Base-by-base conservation (phyloP, 208 protist genomes). In the Wallacemonas rigidus region DNA sequence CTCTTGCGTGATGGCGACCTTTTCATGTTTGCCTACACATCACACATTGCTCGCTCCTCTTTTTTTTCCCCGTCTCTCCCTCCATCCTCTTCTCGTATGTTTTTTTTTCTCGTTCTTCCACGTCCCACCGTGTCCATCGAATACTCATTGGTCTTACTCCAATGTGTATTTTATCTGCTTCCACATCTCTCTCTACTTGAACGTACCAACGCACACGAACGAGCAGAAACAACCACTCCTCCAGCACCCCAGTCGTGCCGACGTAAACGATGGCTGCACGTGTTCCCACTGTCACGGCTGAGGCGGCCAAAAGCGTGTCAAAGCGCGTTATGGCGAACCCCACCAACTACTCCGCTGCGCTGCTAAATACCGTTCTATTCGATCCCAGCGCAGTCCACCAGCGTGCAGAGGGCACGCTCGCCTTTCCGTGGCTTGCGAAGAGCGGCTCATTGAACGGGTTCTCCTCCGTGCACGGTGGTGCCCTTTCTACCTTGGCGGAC, bases 401-500 rank as follows among this genome's bases (percentile, higher is more conserved):
- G 61, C 67, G 73, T 35, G 64, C 81, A 11, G 74, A 81, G 3
- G 84, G 76, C 11, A 68, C 72, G 44, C 77, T 96, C 2, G 72
- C 76, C 17, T 96, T 96, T 56, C 81, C 87, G 36, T 96, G 87
- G 89, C 39, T 61, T 8, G 81, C 82, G 12, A 83, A 72, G 36
- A 71, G 69, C 12, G 81, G 65, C 39, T 71, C 80, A 35, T 69
- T 90, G 41, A 96, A 96, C 76, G 86, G 86, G 9, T 89, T 96
- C 74, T 83, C 82, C 43, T 90, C 89, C n/a, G 83, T 92, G 0
- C 91, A 96, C 67, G 91, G 91, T 45, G 91, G 91, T n/a, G 82
- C 89, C 2, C 77, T 96, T 40, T 85, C 91, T n/a, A 92, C 86
- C 15, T 71, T 96, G 44, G 91, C 86, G 1, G 89, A 96, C 67